phyloP scores from a whole-genome alignment of 768 basidiomycete genomes.

The Obba rivulosa region DNA sequence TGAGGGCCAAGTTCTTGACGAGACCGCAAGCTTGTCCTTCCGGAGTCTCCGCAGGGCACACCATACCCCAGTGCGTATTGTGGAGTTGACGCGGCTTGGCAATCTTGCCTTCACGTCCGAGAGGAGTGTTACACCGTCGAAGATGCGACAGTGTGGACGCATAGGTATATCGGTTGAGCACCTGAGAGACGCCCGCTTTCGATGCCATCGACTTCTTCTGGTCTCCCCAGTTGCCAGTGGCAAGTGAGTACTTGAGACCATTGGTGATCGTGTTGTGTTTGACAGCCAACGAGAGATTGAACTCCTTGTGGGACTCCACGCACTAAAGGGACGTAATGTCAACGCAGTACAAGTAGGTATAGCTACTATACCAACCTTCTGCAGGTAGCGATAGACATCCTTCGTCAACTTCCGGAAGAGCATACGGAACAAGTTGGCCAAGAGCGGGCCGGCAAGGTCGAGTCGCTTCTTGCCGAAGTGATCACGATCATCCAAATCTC shows the following conservation, averaged over 20 bases:
- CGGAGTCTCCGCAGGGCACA: constrained; percentile 98
- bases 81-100: constrained; percentile 98
- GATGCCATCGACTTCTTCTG: constrained; percentile 98
- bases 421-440: constrained; percentile 98
- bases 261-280: constrained; percentile 98
- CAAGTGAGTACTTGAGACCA: constrained; percentile 95
- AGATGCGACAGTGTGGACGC: constrained; percentile 97
- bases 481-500: constrained; percentile 98
- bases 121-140: constrained; percentile 95
- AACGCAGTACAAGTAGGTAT: neutral
- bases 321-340: constrained; percentile 48
- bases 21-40: constrained; percentile 99
- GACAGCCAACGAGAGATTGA: constrained; percentile 86
- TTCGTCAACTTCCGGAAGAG: constrained; percentile 94
- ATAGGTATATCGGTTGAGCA: constrained; percentile 97
- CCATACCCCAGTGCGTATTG: constrained; percentile 99
- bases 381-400: constrained; percentile 94
- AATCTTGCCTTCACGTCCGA: constrained; percentile 98
- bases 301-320: constrained; percentile 94
- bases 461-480: constrained; percentile 98
- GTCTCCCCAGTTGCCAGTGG: constrained; percentile 99
- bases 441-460: constrained; percentile 90
- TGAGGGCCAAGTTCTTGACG: constrained; percentile 96
- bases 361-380: constrained; percentile 61
- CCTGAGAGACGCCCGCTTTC: constrained; percentile 98